Evolutionary conservation across 768 basidiomycete genomes (phyloP), one percentile per base, ranked within the genome.

Genomic region (Calocera viscosa): DNA sequence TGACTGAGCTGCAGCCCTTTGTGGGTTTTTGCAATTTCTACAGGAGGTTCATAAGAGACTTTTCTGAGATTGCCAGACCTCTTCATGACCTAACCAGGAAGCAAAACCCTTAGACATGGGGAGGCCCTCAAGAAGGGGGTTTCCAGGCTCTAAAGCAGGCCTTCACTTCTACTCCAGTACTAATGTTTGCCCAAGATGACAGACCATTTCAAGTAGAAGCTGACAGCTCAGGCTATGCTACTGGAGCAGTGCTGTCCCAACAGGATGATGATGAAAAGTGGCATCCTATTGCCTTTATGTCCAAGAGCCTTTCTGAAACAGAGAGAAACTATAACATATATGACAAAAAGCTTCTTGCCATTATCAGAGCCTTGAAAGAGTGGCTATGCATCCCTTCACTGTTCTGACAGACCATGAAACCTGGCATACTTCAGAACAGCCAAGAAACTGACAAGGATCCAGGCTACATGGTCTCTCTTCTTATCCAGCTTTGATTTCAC

Each of bases 11-110:
- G 1, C 77, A 78, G 71, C 71, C 71, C 2, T 82, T 82, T 72
- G 67, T 82, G 0, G 79, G 80, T 2, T 81, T 82, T 66, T 70
- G 73, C 1, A 82, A 81, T 70, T 82, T 80, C 68, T 82, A 82
- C 64, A 67, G 76, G 1, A 65, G 76, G 0, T 82, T 82, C 72
- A 78, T 82, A 19, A 2, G 70, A 19, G 67, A 74, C n/a, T 82
- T 74, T 68, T 72, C 77, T 11, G 3, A 28, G 8, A 70, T 69
- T 38, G 49, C 43, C 10, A 14, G 30, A 12, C 69, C 72, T 1
- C 65, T 76, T 34, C 65, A 66, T 26, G 10, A 63, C 0, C 71
- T 74, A n/a, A 64, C 68, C 19, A 69, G 67, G 63, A 73, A 75
- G 49, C 67, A 68, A 14, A 38, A n/a, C 2, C 1, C 8, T 0